Evolutionary conservation across 345 rosid genomes (phyloP).

Genomic region (Gossypium turneri): DNA sequence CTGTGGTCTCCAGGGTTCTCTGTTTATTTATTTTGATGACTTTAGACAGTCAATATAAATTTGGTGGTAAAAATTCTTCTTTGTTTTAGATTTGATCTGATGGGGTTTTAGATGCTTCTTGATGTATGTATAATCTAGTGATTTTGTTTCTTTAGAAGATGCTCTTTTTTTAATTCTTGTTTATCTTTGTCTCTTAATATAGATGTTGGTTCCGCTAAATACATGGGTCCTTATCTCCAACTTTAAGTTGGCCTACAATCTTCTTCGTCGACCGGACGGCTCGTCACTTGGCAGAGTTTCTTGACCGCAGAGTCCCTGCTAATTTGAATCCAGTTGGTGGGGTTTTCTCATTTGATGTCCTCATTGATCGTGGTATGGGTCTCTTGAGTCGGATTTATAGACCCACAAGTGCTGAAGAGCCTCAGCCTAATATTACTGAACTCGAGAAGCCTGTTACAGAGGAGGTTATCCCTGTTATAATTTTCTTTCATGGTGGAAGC

Average conservation of each 20-base stretch:
- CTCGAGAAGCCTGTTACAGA: conserved; percentile 67
- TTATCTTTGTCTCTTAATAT: conserved; percentile 27
- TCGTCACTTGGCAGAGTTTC: conserved; percentile 88
- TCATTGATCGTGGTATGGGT: conserved; percentile 51
- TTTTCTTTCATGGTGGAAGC: conserved; percentile 96
- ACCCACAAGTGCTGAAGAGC: conserved; percentile 40
- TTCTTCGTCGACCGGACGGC: conserved; percentile 83
- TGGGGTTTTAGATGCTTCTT: background rate
- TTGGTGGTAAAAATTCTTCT: background rate
- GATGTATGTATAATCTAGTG: too few relatives aligned
- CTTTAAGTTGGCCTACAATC: conserved; percentile 75
- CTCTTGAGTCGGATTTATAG: conserved; percentile 68
- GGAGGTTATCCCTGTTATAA: conserved; percentile 69
- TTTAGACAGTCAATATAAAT: background rate
- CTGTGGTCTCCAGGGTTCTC: background rate
- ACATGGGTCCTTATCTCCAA: conserved; percentile 90
- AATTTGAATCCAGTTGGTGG: conserved; percentile 73
- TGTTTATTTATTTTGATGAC: conserved; percentile 9
- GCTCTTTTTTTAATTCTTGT: conserved; percentile 1
- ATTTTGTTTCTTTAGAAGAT: background rate
- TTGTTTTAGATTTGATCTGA: background rate
- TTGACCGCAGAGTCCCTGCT: conserved; percentile 77
- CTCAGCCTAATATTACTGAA: conserved; percentile 42
- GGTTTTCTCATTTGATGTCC: conserved; percentile 72
- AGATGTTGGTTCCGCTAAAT: conserved; percentile 88